Evolutionary conservation across 371 early-diverging fungal species (phyloP), one percentile per base, ranked within the genome.

Genomic region (Mortierella sp.): DNA sequence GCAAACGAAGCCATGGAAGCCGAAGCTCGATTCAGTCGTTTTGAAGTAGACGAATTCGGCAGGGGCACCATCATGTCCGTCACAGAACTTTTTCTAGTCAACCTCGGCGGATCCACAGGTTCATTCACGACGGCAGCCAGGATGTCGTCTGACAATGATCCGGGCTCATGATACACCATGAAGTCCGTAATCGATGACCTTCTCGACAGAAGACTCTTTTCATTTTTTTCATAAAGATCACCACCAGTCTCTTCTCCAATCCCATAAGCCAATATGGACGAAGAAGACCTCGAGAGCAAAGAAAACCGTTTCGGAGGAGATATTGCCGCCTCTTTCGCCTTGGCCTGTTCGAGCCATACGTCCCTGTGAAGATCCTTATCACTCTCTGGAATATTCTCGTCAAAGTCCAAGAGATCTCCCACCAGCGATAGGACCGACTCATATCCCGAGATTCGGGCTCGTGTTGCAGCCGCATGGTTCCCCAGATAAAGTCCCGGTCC

Each of bases 401-500:
- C 76, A 56, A 75, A 75, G 30, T 75, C 76, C 8, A 68, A 48
- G 12, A 75, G 7, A 24, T 69, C 76, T 8, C 69, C 57, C 0
- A 75, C 61, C 31, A 75, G 37, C 28, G 76, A 75, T 19, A 75
- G 42, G 12, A 75, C 76, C 6, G 76, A 24, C 34, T 75, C 76
- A 27, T 75, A 75, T 3, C 76, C 76, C 6, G 76, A 68, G 23
- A 75, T 68, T 26, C 69, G n/a, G 41, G 76, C 76, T 15, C 69
- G 30, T 0, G 69, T 68, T 8, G 76, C 76, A 1, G 76, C 76
- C 6, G 69, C 76, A 54, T 75, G 76, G 28, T 75, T 75, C 14
- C 76, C 76, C 23, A 75, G 44, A 43, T 75, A 75, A 21, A 75
- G 28, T 14, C 76, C 76, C 7, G 76, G 76, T 0, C 76, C 75